Percentiles rank a stretch among this genome's conserved stretches.
These are phyloP conservation scores for Giardia muris DNA, from an alignment of 208 protist species.

Conservation along the genomic window DNA sequence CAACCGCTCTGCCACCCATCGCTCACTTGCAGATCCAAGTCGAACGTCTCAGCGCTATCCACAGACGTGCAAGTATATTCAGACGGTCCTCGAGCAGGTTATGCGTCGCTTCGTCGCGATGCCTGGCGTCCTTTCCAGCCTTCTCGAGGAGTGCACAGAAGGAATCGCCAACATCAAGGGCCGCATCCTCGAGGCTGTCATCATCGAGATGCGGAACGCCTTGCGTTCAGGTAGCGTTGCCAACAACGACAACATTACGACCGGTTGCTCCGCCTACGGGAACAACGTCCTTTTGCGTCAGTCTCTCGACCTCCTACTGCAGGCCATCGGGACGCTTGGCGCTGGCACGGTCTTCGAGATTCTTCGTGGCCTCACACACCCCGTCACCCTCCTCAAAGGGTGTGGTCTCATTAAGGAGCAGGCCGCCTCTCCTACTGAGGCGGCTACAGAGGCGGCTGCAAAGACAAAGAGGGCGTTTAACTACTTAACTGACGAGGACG, in stretches of 20 bases:
- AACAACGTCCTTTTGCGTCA: neutral
- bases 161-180: neutral
- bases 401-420: neutral
- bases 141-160: neutral
- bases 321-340: constrained; percentile 6
- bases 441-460: neutral
- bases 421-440: neutral
- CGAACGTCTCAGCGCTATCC: constrained; percentile 2
- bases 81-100: constrained; percentile 22
- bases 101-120: neutral
- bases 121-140: neutral
- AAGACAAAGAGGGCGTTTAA: neutral
- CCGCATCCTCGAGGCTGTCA: neutral
- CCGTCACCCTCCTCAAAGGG: neutral
- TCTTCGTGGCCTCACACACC: neutral
- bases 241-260: neutral
- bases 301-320: neutral
- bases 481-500: neutral
- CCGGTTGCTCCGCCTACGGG: neutral
- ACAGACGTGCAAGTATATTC: constrained; percentile 17
- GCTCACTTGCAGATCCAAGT: constrained; percentile 6
- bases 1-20: constrained; percentile 4
- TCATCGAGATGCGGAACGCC: neutral
- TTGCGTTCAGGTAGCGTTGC: neutral
- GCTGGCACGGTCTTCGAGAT: constrained; percentile 16